Conservation (phyloP, 306 rosid genomes). For the Acacia crassicarpa region DNA sequence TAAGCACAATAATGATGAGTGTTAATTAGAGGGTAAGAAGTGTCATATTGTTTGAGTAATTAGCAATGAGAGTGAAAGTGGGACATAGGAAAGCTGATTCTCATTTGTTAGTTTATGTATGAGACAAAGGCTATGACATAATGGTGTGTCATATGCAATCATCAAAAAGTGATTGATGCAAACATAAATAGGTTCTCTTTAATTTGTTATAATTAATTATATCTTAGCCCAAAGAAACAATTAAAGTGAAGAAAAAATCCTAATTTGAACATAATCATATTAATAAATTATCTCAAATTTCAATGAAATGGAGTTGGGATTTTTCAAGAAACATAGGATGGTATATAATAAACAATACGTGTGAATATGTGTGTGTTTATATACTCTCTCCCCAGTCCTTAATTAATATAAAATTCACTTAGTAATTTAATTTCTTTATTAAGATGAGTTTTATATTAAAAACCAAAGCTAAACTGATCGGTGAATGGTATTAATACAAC, state of each 20-base stretch:
- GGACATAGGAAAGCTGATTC: constrained; percentile 34
- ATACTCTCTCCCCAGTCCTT: no score
- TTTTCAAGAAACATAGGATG: neutral
- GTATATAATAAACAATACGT: no score
- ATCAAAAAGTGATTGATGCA: constrained; percentile 48
- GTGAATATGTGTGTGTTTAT: no score
- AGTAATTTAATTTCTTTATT: no score
- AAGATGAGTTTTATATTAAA: no score
- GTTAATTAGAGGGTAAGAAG: constrained; percentile 26
- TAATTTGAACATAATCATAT: neutral
- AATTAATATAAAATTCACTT: no score
- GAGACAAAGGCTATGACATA: constrained; percentile 46
- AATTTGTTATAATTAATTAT: neutral
- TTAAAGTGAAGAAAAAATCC: neutral
- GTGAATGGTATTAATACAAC: no score
- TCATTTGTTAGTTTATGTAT: constrained; percentile 46
- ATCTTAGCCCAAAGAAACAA: neutral
- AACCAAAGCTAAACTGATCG: no score
- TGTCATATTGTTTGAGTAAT: constrained; percentile 33
- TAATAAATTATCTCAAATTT: neutral
- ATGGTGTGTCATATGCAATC: constrained; percentile 47
- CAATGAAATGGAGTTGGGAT: neutral
- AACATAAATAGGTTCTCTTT: neutral
- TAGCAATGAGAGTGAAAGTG: constrained; percentile 23
- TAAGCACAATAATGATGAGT: constrained; percentile 23